phyloP scores from a whole-genome alignment of 2,329 filamentous ascomycete species.

The Aspergillus fructus region DNA sequence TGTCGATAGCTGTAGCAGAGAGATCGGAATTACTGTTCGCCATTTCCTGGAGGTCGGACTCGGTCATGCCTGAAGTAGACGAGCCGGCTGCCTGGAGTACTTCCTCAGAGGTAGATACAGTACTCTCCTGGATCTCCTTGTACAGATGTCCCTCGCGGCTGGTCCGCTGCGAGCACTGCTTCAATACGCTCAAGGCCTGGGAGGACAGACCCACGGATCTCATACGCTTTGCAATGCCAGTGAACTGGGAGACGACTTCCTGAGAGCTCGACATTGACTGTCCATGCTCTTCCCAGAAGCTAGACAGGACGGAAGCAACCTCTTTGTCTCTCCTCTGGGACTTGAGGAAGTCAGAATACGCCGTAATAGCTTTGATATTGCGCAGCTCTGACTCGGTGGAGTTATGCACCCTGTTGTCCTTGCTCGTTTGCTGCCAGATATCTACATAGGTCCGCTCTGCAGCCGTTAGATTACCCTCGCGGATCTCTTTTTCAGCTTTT shows the following conservation, averaged over 20 bases:
- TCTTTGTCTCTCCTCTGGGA: slow-evolving; percentile 39
- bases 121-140: neutral
- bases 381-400: slow-evolving; percentile 48
- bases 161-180: slow-evolving; percentile 39
- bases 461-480: slow-evolving; percentile 30
- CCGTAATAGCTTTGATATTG: slow-evolving; percentile 46
- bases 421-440: slow-evolving; percentile 51
- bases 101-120: slow-evolving; percentile 32
- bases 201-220: slow-evolving; percentile 44
- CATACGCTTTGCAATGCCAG: slow-evolving; percentile 46
- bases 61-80: slow-evolving; percentile 38
- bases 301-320: neutral
- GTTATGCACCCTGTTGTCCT: slow-evolving; percentile 43
- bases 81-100: slow-evolving; percentile 41
- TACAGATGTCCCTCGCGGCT: slow-evolving; percentile 27
- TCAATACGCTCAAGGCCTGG: slow-evolving; percentile 48
- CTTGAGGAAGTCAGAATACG: slow-evolving; percentile 49
- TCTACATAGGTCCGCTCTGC: slow-evolving; percentile 51
- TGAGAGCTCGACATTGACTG: slow-evolving; percentile 40
- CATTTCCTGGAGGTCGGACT: slow-evolving; percentile 44
- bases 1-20: slow-evolving; percentile 33
- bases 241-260: slow-evolving; percentile 36
- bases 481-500: slow-evolving; percentile 38
- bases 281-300: slow-evolving; percentile 51
- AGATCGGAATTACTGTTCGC: slow-evolving; percentile 46